A percentile compares a stretch with the other conserved stretches of the same genome.
phyloP scores from a whole-genome alignment of 78 protist species.

The Paulinella micropora region DNA sequence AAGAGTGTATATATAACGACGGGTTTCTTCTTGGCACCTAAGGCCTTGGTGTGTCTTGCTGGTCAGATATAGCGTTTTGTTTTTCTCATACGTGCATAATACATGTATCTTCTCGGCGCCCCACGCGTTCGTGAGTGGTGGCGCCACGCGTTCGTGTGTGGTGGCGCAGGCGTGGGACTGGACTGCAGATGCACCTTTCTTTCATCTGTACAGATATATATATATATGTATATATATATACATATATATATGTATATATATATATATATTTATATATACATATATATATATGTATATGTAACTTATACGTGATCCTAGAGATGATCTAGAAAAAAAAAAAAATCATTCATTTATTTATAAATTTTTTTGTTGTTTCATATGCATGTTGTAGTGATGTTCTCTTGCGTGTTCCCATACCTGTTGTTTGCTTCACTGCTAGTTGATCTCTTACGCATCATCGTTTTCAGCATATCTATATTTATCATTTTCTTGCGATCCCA shows the following conservation, averaged over 20 bases:
- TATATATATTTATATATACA: neutral
- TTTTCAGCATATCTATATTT: neutral
- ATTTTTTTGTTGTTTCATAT: neutral
- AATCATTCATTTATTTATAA: neutral
- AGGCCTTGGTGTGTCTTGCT: too few species aligned
- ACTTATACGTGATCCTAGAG: neutral
- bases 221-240: neutral
- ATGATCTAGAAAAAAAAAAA: neutral
- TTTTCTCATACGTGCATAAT: neutral
- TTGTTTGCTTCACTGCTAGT: too few species aligned
- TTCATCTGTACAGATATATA: neutral
- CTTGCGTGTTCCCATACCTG: neutral
- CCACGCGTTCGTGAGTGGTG: neutral
- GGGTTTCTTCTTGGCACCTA: too few species aligned
- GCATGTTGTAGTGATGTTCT: neutral
- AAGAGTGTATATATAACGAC: too few species aligned
- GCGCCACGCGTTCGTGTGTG: neutral
- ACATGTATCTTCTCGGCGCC: neutral
- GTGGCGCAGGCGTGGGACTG: neutral
- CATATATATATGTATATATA: neutral
- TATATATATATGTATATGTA: neutral
- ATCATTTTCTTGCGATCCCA: too few species aligned
- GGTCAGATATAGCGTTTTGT: too few species aligned
- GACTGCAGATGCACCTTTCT: neutral
- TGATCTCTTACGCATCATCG: too few species aligned